Evolutionary conservation across 441 rosid genomes (phyloP).

Genomic region (Dalechampia spathulata): DNA sequence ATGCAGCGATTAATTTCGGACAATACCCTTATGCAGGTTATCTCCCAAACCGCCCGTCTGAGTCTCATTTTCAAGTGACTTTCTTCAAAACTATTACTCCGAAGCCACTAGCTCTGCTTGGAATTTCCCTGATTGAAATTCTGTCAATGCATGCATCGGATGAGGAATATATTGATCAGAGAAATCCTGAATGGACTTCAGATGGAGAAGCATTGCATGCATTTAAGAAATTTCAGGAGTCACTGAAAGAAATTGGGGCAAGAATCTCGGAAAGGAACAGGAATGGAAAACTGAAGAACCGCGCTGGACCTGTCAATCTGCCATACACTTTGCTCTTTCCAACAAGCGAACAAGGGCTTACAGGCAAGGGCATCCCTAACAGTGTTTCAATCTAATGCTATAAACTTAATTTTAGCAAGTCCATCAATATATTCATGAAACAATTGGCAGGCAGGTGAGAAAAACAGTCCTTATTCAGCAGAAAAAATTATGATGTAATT

Average conservation of each 20-base stretch:
- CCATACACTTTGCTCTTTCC: conserved; percentile 24
- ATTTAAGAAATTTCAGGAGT: conserved; percentile 16
- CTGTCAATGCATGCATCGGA: conserved; percentile 24
- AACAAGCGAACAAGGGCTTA: conserved; percentile 16
- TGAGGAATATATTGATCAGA: conserved; percentile 19
- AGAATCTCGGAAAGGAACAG: conserved; percentile 12
- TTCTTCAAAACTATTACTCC: conserved; percentile 31
- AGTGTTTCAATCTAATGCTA: conserved; percentile 20
- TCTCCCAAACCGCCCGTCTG: conserved; percentile 35
- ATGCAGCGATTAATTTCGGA: conserved; percentile 43
- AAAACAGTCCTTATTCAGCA: too few species aligned
- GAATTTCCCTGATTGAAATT: conserved; percentile 26
- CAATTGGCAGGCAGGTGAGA: too few species aligned
- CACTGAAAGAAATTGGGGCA: conserved; percentile 7
- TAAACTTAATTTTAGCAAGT: too few species aligned
- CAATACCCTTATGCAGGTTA: conserved; percentile 37
- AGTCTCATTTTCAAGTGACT: conserved; percentile 4
- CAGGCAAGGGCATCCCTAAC: conserved; percentile 25
- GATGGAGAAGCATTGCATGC: conserved; percentile 11
- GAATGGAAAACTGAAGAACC: conserved; percentile 15
- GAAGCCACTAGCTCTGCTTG: conserved; percentile 20
- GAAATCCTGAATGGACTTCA: conserved; percentile 20
- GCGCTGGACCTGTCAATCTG: conserved; percentile 18
- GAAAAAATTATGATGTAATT: too few species aligned
- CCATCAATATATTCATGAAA: too few species aligned